A percentile compares a stretch with the other conserved stretches of the same genome.
Conservation (phyloP, 306 rosid species). For the Datisca glomerata region DNA sequence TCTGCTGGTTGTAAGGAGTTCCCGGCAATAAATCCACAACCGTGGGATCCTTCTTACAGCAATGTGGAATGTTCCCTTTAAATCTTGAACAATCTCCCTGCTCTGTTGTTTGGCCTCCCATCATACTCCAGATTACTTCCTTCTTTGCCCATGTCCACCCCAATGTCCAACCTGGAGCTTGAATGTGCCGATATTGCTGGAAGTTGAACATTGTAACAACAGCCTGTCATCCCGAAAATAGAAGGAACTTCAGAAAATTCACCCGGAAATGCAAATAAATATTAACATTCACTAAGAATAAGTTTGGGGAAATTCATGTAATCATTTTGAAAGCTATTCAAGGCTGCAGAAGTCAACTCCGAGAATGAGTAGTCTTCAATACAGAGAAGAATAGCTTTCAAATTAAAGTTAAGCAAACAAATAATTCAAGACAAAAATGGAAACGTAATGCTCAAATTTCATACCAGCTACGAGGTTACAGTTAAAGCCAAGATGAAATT, state of each 20-base stretch:
- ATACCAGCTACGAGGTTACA: too few species aligned
- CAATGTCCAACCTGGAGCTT: slow-evolving; percentile 80
- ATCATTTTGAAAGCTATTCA: neutral
- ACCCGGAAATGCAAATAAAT: neutral
- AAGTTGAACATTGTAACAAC: slow-evolving; percentile 87
- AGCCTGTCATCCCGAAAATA: slow-evolving; percentile 45
- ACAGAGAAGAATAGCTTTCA: neutral
- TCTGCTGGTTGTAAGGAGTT: slow-evolving; percentile 89
- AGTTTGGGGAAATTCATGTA: neutral
- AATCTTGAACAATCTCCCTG: slow-evolving; percentile 93
- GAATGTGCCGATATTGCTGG: slow-evolving; percentile 91
- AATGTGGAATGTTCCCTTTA: slow-evolving; percentile 72
- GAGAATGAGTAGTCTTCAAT: neutral
- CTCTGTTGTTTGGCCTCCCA: slow-evolving; percentile 84
- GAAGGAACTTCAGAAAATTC: slow-evolving; percentile 3
- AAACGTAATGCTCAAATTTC: too few species aligned
- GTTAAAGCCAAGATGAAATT: too few species aligned
- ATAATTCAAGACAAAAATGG: too few species aligned
- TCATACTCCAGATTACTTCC: slow-evolving; percentile 90
- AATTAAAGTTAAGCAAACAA: neutral
- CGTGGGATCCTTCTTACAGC: slow-evolving; percentile 75
- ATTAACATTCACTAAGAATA: too few species aligned
- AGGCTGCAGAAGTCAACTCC: neutral
- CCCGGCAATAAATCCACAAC: slow-evolving; percentile 91
- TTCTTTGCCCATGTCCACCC: slow-evolving; percentile 99